Conservation (phyloP, 768 basidiomycete species). For the Collybiopsis confluens region DNA sequence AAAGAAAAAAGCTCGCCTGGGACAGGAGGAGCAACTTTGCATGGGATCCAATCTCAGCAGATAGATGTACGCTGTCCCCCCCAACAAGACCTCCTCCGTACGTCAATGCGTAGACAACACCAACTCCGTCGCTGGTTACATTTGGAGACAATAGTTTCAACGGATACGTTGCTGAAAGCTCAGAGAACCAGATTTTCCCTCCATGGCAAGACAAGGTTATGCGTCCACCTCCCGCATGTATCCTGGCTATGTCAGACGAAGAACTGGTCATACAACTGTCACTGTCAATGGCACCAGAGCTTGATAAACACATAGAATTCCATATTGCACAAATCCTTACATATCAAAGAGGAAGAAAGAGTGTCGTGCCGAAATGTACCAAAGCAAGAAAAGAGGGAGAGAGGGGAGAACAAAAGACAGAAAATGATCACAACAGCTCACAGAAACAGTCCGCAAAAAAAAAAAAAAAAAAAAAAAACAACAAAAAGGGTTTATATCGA, state of each 20-base stretch:
- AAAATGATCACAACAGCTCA: conserved; percentile 21
- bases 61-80: conserved; percentile 69
- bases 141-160: conserved; percentile 83
- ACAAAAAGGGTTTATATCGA: conserved; percentile 20
- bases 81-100: conserved; percentile 93
- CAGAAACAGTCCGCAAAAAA: conserved; percentile 14
- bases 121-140: conserved; percentile 44
- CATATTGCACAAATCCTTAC: conserved; percentile 24
- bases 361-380: conserved; percentile 11
- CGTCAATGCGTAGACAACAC: conserved; percentile 72
- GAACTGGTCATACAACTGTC: not conserved
- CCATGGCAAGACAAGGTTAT: conserved; percentile 53
- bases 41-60: conserved; percentile 52
- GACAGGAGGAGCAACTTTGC: conserved; percentile 73
- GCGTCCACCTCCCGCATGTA: conserved; percentile 50
- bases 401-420: conserved; percentile 10
- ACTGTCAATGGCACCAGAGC: conserved; percentile 3
- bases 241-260: conserved; percentile 19
- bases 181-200: conserved; percentile 57
- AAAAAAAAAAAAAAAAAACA: conserved; percentile 17
- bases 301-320: conserved; percentile 11
- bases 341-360: conserved; percentile 18
- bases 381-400: conserved; percentile 12
- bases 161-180: conserved; percentile 79
- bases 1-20: conserved; percentile 49